Percentiles rank a stretch among this genome's conserved stretches.
phyloP scores from a whole-genome alignment of 2,329 filamentous ascomycete genomes.

The Lasiodiplodia theobromae region DNA sequence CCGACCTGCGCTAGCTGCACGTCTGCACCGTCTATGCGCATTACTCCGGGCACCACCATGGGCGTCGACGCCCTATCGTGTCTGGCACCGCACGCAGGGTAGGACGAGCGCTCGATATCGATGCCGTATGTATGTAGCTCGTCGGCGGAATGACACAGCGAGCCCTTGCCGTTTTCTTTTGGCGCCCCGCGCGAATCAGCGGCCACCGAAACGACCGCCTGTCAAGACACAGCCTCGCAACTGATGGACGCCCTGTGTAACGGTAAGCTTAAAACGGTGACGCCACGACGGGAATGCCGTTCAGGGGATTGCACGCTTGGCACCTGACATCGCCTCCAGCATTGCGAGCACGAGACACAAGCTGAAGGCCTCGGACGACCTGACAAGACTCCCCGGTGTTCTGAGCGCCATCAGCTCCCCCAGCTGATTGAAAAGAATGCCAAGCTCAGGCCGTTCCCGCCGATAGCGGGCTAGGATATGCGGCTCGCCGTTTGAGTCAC shows the following conservation, averaged over 20 bases:
- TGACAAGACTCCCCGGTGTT: background rate
- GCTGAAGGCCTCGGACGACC: conserved; percentile 12
- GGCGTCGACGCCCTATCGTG: conserved; percentile 1
- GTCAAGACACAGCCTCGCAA: background rate
- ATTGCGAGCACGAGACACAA: conserved; percentile 14
- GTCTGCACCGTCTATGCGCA: conserved; percentile 11
- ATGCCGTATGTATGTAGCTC: background rate
- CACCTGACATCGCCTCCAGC: conserved; percentile 3
- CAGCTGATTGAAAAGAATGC: background rate
- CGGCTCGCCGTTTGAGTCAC: conserved; percentile 23
- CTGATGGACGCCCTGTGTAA: conserved; percentile 17
- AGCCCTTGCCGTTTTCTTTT: background rate
- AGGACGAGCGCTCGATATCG: background rate
- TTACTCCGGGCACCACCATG: background rate
- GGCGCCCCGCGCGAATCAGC: background rate
- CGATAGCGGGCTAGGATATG: conserved; percentile 11
- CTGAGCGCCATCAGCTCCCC: conserved; percentile 10
- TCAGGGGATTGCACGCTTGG: conserved; percentile 24
- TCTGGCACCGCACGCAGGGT: background rate
- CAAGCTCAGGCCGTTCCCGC: background rate
- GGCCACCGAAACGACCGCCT: background rate
- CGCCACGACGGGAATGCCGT: conserved; percentile 27
- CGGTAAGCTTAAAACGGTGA: conserved; percentile 21
- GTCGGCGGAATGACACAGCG: background rate
- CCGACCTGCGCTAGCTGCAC: conserved; percentile 22